These are phyloP conservation scores for Crithidia acanthocephali DNA, from an alignment of 208 protist species.

Conservation along the genomic window DNA sequence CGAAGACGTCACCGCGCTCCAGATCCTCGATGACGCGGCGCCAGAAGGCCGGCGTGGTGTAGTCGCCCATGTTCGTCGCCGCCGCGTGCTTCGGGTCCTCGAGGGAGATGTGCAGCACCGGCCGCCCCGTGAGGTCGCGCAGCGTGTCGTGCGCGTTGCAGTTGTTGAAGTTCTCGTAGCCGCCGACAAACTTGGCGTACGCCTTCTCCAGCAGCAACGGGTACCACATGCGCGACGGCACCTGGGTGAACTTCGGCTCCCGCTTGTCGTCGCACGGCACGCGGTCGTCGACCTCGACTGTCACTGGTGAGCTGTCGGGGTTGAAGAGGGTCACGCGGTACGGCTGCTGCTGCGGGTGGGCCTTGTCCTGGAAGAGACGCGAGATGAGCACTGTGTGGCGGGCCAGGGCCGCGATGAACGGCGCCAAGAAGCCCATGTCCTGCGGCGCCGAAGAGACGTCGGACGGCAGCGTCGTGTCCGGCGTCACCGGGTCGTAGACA, in stretches of 20 bases:
- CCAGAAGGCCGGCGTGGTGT: constrained; percentile 71
- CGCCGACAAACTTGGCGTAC: constrained; percentile 90
- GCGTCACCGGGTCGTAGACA: constrained; percentile 56
- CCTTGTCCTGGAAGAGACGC: constrained; percentile 72
- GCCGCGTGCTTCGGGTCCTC: constrained; percentile 77
- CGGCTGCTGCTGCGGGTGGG: constrained; percentile 67
- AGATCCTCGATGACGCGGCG: constrained; percentile 61
- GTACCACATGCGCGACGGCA: constrained; percentile 77
- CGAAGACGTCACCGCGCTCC: constrained; percentile 70
- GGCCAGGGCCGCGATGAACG: constrained; percentile 76
- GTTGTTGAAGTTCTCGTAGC: constrained; percentile 81
- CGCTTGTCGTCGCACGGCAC: constrained; percentile 68
- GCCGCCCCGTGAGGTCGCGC: constrained; percentile 80
- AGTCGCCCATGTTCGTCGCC: constrained; percentile 77
- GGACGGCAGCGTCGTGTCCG: constrained; percentile 51
- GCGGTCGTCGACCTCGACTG: constrained; percentile 80
- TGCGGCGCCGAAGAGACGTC: constrained; percentile 62
- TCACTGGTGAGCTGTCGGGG: constrained; percentile 66
- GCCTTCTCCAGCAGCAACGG: constrained; percentile 91
- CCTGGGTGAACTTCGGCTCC: constrained; percentile 79
- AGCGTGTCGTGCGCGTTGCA: constrained; percentile 86
- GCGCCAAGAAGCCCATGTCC: constrained; percentile 70
- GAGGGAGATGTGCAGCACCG: constrained; percentile 80
- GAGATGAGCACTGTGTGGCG: constrained; percentile 66
- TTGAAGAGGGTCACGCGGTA: constrained; percentile 84